Evolutionary conservation across 177 flowering plant genomes (phyloP).

Genomic region (Vitis hybrid): DNA sequence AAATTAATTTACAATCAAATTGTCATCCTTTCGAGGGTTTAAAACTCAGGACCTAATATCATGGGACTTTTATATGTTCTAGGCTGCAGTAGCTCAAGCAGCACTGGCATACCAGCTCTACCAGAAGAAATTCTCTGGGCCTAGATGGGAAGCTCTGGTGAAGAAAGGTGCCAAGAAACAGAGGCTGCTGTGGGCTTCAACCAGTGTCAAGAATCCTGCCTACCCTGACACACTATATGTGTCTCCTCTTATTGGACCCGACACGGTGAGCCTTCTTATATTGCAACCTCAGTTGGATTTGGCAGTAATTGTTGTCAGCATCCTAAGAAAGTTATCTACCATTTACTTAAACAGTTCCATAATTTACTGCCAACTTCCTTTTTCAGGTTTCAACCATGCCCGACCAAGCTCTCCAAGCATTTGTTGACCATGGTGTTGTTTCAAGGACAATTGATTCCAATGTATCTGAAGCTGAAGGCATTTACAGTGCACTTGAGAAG

Average conservation of each 20-base stretch:
- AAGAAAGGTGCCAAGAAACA: conserved; percentile 99
- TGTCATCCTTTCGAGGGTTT: background rate
- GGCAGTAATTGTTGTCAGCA: background rate
- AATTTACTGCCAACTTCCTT: background rate
- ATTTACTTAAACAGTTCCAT: background rate
- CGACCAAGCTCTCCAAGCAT: conserved; percentile 94
- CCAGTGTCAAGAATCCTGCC: conserved; percentile 97
- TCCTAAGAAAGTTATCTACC: background rate
- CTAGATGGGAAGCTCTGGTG: conserved; percentile 98
- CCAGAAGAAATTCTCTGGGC: conserved; percentile 98
- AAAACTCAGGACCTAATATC: background rate
- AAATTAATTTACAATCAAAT: background rate
- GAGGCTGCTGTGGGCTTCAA: conserved; percentile 97
- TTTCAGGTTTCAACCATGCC: conserved; percentile 97
- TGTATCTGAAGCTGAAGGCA: conserved; percentile 86
- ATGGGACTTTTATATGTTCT: conserved; percentile 9
- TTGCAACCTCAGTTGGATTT: background rate
- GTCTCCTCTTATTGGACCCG: conserved; percentile 96
- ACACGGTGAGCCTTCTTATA: conserved; percentile 58
- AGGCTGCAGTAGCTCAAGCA: conserved; percentile 99
- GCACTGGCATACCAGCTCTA: conserved; percentile 90
- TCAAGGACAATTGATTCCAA: conserved; percentile 88
- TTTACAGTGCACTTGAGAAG: conserved; percentile 91
- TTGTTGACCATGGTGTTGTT: conserved; percentile 83
- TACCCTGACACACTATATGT: conserved; percentile 93